phyloP scores from a whole-genome alignment of 345 rosid genomes.

The Combretum micranthum region DNA sequence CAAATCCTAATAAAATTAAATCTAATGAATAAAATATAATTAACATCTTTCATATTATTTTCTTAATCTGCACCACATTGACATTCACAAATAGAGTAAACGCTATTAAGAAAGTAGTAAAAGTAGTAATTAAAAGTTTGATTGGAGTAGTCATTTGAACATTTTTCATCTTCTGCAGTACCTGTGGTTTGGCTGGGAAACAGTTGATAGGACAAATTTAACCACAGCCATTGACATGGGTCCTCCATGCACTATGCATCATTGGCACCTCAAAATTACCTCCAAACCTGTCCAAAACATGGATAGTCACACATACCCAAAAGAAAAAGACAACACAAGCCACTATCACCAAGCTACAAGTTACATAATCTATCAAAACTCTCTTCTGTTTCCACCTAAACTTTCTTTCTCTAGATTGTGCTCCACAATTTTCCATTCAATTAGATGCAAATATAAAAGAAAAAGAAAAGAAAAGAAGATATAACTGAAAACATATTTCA shows the following conservation, averaged over 20 bases:
- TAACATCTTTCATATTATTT: no score
- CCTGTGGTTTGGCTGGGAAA: no score
- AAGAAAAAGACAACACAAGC: constrained; percentile 18
- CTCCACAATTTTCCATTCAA: background rate
- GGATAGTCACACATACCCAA: constrained; percentile 30
- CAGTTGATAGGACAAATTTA: background rate
- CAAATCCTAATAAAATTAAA: no score
- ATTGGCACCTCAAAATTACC: constrained; percentile 15
- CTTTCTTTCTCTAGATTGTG: constrained; percentile 11
- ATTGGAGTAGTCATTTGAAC: no score
- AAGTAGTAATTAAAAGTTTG: no score
- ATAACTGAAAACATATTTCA: background rate
- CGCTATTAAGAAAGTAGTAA: no score
- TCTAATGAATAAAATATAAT: no score
- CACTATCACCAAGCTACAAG: background rate
- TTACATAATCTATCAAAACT: constrained; percentile 19
- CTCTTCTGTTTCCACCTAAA: constrained; percentile 27
- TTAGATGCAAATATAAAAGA: background rate
- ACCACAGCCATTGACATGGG: background rate
- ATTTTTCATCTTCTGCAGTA: no score
- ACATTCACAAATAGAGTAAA: no score
- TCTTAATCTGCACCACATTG: no score
- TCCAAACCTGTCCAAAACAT: constrained; percentile 28
- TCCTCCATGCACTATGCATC: background rate
- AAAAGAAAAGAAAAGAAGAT: background rate